phyloP scores from a whole-genome alignment of 2,329 filamentous ascomycete species.

The Colletotrichum godetiae region DNA sequence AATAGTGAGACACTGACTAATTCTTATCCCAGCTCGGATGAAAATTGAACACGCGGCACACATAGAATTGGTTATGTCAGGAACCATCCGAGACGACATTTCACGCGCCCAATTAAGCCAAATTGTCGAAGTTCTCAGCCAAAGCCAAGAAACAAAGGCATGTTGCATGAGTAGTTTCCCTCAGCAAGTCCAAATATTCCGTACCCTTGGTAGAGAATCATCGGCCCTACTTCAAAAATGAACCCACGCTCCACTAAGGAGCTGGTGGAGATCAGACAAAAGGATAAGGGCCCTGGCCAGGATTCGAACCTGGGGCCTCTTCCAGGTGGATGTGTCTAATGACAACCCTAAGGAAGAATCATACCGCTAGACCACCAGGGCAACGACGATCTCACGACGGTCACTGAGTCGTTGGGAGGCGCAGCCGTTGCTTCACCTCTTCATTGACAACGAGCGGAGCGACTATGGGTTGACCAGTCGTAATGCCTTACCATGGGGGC shows the following conservation, averaged over 20 bases:
- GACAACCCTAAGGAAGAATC: conserved; percentile 12
- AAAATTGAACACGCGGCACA: background rate
- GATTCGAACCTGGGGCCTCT: conserved; percentile 16
- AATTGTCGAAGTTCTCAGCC: no score
- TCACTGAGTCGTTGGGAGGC: background rate
- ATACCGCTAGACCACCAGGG: conserved; percentile 16
- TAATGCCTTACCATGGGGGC: no score
- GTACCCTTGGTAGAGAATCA: background rate
- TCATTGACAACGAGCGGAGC: background rate
- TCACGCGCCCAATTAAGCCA: background rate
- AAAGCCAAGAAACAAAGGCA: background rate
- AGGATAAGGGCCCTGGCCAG: conserved; percentile 1
- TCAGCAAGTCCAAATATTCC: background rate
- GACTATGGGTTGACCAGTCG: no score
- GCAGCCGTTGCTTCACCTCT: background rate
- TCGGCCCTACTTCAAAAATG: background rate
- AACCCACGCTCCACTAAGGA: background rate
- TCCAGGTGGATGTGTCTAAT: background rate
- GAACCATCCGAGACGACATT: background rate
- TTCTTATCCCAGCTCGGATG: background rate
- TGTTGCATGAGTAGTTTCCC: background rate
- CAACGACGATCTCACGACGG: background rate
- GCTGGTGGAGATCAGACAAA: background rate
- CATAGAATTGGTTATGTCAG: background rate
- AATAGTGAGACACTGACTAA: background rate